These are phyloP conservation scores for Paspalum vaginatum DNA, from an alignment of 176 grass and related monocot genomes.

Conservation along the genomic window DNA sequence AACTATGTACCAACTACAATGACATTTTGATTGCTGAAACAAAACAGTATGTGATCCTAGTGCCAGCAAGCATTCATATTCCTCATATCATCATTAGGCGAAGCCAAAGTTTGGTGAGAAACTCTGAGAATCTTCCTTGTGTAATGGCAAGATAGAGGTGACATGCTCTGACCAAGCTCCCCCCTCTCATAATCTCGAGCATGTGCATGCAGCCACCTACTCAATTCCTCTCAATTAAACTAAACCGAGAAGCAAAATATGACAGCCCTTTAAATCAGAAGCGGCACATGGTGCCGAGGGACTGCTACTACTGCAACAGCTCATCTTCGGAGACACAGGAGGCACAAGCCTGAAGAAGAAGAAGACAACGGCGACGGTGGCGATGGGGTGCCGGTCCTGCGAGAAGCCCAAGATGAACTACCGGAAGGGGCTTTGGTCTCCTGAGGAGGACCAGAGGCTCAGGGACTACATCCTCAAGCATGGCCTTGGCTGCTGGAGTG, in stretches of 20 bases:
- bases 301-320: constrained; percentile 59
- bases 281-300: constrained; percentile 56
- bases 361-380: neutral
- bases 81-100: constrained; percentile 27
- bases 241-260: constrained; percentile 45
- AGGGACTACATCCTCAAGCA: constrained; percentile 73
- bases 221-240: constrained; percentile 56
- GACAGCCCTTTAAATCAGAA: constrained; percentile 61
- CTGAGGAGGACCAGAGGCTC: constrained; percentile 86
- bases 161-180: constrained; percentile 56
- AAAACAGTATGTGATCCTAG: constrained; percentile 33
- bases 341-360: neutral
- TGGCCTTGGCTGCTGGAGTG: constrained; percentile 87
- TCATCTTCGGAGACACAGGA: constrained; percentile 36
- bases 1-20: neutral
- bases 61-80: constrained; percentile 42
- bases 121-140: constrained; percentile 45
- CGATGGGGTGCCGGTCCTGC: constrained; percentile 78
- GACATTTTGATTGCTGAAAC: neutral
- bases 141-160: constrained; percentile 47
- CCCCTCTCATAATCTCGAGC: constrained; percentile 38
- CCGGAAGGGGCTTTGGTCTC: constrained; percentile 86
- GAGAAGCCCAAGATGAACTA: constrained; percentile 89
- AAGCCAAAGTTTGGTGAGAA: constrained; percentile 31
- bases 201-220: constrained; percentile 48